Evolutionary conservation across 352 stramenopile species (phyloP), one percentile per base, ranked within the genome.

Genomic region (Phytophthora macrochlamydospora): DNA sequence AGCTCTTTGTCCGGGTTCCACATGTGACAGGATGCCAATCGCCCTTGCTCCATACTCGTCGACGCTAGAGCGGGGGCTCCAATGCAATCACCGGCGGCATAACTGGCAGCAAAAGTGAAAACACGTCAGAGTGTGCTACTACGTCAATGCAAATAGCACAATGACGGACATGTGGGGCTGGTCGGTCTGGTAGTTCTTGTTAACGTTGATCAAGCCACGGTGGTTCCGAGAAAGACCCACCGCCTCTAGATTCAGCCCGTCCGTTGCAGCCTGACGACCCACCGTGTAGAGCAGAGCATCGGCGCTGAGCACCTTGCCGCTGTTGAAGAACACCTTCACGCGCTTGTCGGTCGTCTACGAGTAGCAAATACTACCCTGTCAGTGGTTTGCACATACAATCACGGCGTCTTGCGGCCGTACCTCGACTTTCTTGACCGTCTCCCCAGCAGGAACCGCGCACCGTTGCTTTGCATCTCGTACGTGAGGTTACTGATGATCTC

Each of bases 401-500:
- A 37, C 4, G 4, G 37, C 24, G n/a, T 29, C 18, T 29, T 38
- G 12, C 9, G 4, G 38, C 38, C 51, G 35, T 57, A 90, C 82
- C 68, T 92, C 84, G 1, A 93, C 79, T 51, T 75, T 81, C 58
- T 91, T 75, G 53, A 95, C 82, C 8, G 75, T 92, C 61, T 97
- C 90, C 31, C 84, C 0, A 96, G 69, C 38, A 96, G 58, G 56
- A 97, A 97, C 11, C 90, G 89, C 18, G 87, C 87, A 28, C 90
- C 90, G 40, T 95, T 95, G 69, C 80, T 91, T 24, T 91, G 84
- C 90, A 97, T 97, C 60, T 94, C 87, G 69, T 96, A 93, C 71
- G 79, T 91, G 55, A 97, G 85, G 57, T 86, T 90, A 48, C 86
- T 89, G 52, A 95, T 89, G 69, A 96, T 92, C 62, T 97, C 90